Evolutionary conservation across 495 filamentous ascomycete genomes (phyloP), one percentile per base, ranked within the genome.

Genomic region (Neurospora africana): DNA sequence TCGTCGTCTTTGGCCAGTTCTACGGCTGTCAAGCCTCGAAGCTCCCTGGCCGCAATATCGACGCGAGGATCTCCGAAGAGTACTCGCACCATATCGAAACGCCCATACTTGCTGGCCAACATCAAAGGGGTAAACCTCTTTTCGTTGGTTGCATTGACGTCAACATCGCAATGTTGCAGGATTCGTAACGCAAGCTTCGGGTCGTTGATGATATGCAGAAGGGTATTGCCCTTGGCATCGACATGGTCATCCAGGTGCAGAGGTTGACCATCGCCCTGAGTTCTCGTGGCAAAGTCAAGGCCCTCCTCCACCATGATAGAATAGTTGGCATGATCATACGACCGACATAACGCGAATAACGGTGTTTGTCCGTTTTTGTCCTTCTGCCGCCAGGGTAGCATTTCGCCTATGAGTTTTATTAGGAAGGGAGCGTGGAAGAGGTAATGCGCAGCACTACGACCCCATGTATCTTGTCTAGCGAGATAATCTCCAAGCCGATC

Each of bases 1-100:
- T 99, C 96, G 76, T 99, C 96, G 78, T 99, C 96, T 78, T 99
- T 99, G 15, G 96, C 96, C 65, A 99, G 84, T 79, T 99, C 96
- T 19, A 98, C 93, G 3, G 96, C 96, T 35, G 95, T 98, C 76
- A 99, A 84, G 2, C 96, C 96, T 69, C 96, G 89, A 15, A 92
- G 79, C 75, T 99, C 96, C 78, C 91, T 93, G 35, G 93, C 89
- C 40, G 89, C 87, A 2, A 93, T 82, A 79, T 99, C 96, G 6
- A 98, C 93, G 71, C 96, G 85, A 19, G 92, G 86, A 79, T 98
- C 96, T 68, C 88, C 86, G 78, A 97, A 98, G 15, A 99, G 84
- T 19, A 90, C 90, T 71, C 94, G 88, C 8, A 99, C 95, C 86
- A 94, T 91, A 74, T 98, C 95, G 21, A 97, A 91, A 65, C 96